Conservation (phyloP, 2,329 filamentous ascomycete species). For the Neurospora sp. region DNA sequence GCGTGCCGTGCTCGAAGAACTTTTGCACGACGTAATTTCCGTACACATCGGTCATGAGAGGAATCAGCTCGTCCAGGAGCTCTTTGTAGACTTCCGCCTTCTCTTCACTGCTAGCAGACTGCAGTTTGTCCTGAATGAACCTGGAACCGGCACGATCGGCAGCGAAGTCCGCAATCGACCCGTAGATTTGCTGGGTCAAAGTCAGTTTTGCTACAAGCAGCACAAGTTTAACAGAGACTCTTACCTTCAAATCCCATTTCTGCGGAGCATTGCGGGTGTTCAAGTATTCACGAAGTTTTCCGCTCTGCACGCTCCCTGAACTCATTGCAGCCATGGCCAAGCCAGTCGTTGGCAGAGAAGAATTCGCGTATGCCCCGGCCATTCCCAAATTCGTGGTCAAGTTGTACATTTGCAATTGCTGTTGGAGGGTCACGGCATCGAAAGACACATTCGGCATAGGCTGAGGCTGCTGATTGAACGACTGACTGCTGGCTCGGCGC, state of each 20-base stretch:
- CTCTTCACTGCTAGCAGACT: slow-evolving; percentile 89
- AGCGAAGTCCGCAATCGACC: slow-evolving; percentile 84
- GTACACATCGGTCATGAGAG: slow-evolving; percentile 92
- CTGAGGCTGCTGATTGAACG: neutral
- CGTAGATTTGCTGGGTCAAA: slow-evolving; percentile 60
- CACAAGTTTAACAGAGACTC: neutral
- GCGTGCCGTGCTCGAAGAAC: slow-evolving; percentile 91
- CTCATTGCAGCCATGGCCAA: neutral
- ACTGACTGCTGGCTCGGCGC: neutral
- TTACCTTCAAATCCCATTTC: slow-evolving; percentile 46
- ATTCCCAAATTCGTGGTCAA: neutral
- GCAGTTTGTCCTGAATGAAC: slow-evolving; percentile 89
- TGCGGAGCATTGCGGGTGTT: slow-evolving; percentile 58
- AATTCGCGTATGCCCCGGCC: neutral
- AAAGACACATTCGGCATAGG: neutral
- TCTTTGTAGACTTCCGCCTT: slow-evolving; percentile 87
- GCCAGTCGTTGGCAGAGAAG: neutral
- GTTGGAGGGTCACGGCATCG: neutral
- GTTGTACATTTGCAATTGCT: neutral
- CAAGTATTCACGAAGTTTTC: slow-evolving; percentile 49
- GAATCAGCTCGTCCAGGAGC: slow-evolving; percentile 72
- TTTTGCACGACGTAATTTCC: slow-evolving; percentile 99
- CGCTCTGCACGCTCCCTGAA: slow-evolving; percentile 72
- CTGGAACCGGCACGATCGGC: slow-evolving; percentile 93
- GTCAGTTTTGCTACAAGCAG: slow-evolving; percentile 8